Conservation (phyloP, 192 early-diverging fungal species). For the Coemansia sp. region DNA sequence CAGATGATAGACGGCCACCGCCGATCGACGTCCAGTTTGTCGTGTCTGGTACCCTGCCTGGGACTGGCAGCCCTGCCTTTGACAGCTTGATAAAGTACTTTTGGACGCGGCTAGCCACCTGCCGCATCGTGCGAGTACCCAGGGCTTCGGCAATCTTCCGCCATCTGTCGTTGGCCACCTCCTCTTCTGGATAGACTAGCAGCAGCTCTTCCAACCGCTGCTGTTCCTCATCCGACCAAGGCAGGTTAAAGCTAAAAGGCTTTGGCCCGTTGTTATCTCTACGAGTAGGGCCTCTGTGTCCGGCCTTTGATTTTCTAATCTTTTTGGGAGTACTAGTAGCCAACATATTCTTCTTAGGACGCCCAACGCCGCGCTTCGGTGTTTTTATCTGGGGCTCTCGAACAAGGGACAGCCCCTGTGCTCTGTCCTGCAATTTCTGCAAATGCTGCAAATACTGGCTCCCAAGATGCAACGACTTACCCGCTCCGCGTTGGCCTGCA, state of each 20-base stretch:
- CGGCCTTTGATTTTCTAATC: not conserved
- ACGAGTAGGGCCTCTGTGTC: conserved; percentile 14
- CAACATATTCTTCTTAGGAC: conserved; percentile 12
- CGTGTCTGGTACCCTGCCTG: conserved; percentile 64
- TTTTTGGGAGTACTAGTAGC: not conserved
- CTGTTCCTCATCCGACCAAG: conserved; percentile 75
- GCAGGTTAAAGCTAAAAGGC: conserved; percentile 62
- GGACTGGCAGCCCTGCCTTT: conserved; percentile 70
- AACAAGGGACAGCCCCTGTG: not conserved
- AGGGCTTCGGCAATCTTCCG: conserved; percentile 72
- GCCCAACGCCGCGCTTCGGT: conserved; percentile 12
- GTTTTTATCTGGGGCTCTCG: not conserved
- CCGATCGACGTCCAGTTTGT: conserved; percentile 34
- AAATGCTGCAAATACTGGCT: not conserved
- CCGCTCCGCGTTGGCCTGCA: not conserved
- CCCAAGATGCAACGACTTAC: not conserved
- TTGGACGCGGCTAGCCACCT: conserved; percentile 76
- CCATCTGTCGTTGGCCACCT: conserved; percentile 66
- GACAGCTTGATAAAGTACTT: conserved; percentile 80
- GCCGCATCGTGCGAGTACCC: conserved; percentile 68
- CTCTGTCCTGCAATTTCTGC: not conserved
- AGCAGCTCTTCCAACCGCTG: conserved; percentile 61
- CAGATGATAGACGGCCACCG: conserved; percentile 6
- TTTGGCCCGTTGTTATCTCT: conserved; percentile 42
- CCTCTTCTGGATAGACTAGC: conserved; percentile 67